These are phyloP conservation scores for Septoria petroselini DNA, from an alignment of 2,329 filamentous ascomycete species.

Conservation along the genomic window DNA sequence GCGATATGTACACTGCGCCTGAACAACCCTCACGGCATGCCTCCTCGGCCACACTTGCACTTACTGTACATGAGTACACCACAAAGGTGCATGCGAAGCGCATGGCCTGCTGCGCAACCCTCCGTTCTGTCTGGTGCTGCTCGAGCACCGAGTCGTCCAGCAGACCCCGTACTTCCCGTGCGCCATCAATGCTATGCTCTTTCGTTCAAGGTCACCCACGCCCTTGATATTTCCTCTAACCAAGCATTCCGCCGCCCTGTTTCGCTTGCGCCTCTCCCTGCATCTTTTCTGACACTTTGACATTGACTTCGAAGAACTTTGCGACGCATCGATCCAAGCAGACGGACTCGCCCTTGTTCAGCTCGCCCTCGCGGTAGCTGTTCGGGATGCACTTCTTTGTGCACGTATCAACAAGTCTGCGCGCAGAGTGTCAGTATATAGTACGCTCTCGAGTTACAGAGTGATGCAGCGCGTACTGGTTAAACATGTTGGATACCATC, in stretches of 20 bases:
- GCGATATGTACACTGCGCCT: constrained; percentile 21
- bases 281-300: constrained; percentile 97
- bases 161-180: neutral
- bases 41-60: neutral
- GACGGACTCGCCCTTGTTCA: constrained; percentile 98
- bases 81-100: neutral
- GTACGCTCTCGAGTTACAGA: neutral
- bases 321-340: constrained; percentile 95
- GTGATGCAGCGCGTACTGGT: constrained; percentile 62
- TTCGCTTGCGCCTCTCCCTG: constrained; percentile 75
- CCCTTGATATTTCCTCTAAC: constrained; percentile 8
- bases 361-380: constrained; percentile 90
- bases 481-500: constrained; percentile 97
- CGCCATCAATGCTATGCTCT: constrained; percentile 6
- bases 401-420: constrained; percentile 74
- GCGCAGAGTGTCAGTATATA: constrained; percentile 1
- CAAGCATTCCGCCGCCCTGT: constrained; percentile 52
- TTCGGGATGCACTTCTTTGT: constrained; percentile 88
- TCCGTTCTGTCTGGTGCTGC: too few relatives aligned
- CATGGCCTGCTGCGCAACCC: too few relatives aligned
- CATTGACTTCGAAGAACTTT: constrained; percentile 98
- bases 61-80: constrained; percentile 7
- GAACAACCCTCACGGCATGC: neutral
- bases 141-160: too few relatives aligned
- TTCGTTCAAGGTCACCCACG: neutral